Percentiles rank a stretch among this genome's conserved stretches.
These are phyloP conservation scores for Glycine soja DNA, from an alignment of 306 rosid species.

Conservation along the genomic window DNA sequence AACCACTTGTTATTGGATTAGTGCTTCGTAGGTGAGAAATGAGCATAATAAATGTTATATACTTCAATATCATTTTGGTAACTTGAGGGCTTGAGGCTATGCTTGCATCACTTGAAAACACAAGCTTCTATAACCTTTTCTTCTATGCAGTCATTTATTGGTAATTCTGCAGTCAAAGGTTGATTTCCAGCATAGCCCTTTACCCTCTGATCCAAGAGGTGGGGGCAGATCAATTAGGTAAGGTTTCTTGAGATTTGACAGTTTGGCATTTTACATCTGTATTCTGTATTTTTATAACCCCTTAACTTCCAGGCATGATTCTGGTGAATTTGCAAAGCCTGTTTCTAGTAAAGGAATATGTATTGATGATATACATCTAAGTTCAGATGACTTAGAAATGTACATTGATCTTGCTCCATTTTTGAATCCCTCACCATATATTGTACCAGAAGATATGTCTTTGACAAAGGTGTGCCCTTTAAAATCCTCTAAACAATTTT, in stretches of 20 bases:
- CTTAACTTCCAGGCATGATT: constrained; percentile 70
- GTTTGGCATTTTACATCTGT: constrained; percentile 45
- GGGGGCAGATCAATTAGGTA: constrained; percentile 70
- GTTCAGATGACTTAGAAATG: constrained; percentile 95
- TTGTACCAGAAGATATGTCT: constrained; percentile 97
- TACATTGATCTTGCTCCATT: constrained; percentile 91
- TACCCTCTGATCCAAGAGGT: constrained; percentile 72
- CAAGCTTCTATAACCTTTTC: constrained; percentile 38
- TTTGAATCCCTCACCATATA: constrained; percentile 91
- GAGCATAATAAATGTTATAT: constrained; percentile 29
- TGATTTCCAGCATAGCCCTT: constrained; percentile 93
- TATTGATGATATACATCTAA: constrained; percentile 78
- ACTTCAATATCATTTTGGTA: constrained; percentile 19
- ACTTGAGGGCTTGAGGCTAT: constrained; percentile 32
- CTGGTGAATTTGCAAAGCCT: constrained; percentile 88
- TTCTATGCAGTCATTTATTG: constrained; percentile 80
- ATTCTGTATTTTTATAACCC: constrained; percentile 48
- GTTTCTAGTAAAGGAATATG: constrained; percentile 90
- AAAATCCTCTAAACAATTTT: constrained; percentile 22
- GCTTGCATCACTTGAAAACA: constrained; percentile 27
- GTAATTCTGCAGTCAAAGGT: constrained; percentile 90
- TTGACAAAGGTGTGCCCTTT: constrained; percentile 75
- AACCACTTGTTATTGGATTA: constrained; percentile 84
- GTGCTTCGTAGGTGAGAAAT: constrained; percentile 84
- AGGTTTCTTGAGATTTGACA: constrained; percentile 24